Base-by-base conservation (phyloP, 202 grass and related monocot species). In the Panicum virgatum region DNA sequence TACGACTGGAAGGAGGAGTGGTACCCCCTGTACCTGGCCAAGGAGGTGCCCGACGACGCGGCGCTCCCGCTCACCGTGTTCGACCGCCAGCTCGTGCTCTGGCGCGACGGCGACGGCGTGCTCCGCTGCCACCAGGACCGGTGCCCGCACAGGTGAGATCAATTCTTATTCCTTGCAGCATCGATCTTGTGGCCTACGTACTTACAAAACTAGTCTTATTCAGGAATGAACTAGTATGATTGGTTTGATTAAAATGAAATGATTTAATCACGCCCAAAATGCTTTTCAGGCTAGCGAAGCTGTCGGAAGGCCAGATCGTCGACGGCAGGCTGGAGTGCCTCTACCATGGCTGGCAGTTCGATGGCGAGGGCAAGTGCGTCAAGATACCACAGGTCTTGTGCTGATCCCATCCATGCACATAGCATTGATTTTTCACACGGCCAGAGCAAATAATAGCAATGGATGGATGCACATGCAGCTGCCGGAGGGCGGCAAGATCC, bases 1-100 rank as follows among this genome's bases (percentile, higher is more conserved):
- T 98, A 98, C 78, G 90, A 95, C 59, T 93, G 96, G 96, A 91
- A 53, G 84, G 88, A 98, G 80, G 96, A 98, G 79, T 98, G 96
- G 96, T 98, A 98, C 79, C 96, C 96, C 50, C 88, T 98, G 37
- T 95, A 98, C 80, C 78, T 98, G 32, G 42, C 90, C 30, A 88
- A 76, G 12, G 86, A 98, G 82, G 90, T 98, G 6, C 90, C 92
- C 68, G 85, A 83, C 7, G 96, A 98, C 84, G 90, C 88, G 5
- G 92, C 85, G 51, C 84, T 98, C 57, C 92, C 90, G 79, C 90
- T 98, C 79, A 90, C 86, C 50, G 89, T 98, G 26, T 98, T 83
- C 83, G 90, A 98, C 90, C 91, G 88, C 59, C 92, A 98, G 92
- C 51, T 98, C 62, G 96, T 91, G 30, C 80, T 98, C 45, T 98